phyloP scores from a whole-genome alignment of 176 grass and related monocot genomes.

The Ensete glaucum region DNA sequence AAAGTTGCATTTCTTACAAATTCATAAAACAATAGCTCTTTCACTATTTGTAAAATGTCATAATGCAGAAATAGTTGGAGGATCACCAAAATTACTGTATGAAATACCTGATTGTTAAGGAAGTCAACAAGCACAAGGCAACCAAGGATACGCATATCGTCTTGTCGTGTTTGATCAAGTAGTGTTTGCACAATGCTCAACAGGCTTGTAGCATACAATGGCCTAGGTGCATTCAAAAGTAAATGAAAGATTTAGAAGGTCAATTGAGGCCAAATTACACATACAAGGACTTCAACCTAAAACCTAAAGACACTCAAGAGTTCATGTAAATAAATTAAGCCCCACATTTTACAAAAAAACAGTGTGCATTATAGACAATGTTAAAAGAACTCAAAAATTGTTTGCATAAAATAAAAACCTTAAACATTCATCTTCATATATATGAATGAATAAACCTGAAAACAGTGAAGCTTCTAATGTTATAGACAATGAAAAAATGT shows the following conservation, averaged over 20 bases:
- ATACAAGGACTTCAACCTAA: neutral
- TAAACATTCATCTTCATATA: neutral
- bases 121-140: constrained; percentile 88
- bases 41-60: neutral
- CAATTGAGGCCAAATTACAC: neutral
- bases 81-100: neutral
- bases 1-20: neutral
- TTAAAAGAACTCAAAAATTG: neutral
- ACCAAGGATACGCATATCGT: constrained; percentile 59
- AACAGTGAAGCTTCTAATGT: too few species aligned
- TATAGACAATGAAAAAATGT: neutral
- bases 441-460: neutral
- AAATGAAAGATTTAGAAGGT: constrained; percentile 6
- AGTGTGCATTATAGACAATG: constrained; percentile 1
- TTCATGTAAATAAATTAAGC: neutral
- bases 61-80: neutral
- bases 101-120: constrained; percentile 68
- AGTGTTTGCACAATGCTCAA: constrained; percentile 61
- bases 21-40: neutral
- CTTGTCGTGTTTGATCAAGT: constrained; percentile 63
- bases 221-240: constrained; percentile 39
- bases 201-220: constrained; percentile 73
- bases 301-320: neutral
- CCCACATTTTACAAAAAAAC: neutral
- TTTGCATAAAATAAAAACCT: neutral